phyloP scores from a whole-genome alignment of 768 basidiomycete genomes.

The Lactifluus echinatus region DNA sequence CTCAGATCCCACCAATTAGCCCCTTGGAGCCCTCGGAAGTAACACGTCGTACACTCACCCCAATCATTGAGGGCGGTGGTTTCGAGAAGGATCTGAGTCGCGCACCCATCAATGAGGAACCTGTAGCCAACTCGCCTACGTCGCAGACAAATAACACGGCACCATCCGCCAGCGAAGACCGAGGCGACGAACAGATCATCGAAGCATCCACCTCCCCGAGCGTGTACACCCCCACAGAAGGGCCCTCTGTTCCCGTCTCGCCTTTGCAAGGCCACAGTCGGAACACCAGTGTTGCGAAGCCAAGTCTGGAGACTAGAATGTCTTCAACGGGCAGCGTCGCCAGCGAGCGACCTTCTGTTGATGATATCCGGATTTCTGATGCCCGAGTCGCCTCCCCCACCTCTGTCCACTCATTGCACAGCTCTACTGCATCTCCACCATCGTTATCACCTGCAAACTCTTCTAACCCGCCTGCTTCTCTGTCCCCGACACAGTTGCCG shows the following conservation, averaged over 20 bases:
- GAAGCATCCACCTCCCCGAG: not conserved
- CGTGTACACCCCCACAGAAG: conserved; percentile 4
- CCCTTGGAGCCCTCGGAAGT: conserved; percentile 4
- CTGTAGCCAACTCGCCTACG: not conserved
- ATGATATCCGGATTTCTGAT: not conserved
- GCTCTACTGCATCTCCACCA: conserved; percentile 14
- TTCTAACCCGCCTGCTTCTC: conserved; percentile 8
- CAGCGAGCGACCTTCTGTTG: not conserved
- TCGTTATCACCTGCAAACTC: conserved; percentile 10
- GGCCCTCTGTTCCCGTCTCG: not conserved
- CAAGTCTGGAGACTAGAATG: not conserved
- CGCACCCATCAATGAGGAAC: not conserved
- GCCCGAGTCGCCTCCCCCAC: not conserved
- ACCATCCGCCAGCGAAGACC: not conserved
- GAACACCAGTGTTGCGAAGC: not conserved
- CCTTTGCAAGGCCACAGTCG: not conserved
- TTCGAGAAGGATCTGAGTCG: conserved; percentile 16
- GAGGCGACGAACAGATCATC: not conserved
- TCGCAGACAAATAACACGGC: not conserved
- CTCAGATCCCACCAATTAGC: conserved; percentile 55
- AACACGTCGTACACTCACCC: conserved; percentile 28
- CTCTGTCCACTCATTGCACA: not conserved
- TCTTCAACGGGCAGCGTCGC: not conserved
- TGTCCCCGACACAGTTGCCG: not conserved
- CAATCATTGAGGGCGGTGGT: conserved; percentile 52